Base-by-base conservation (phyloP, 164 flowering plant species). In the Buxus sempervirens region DNA sequence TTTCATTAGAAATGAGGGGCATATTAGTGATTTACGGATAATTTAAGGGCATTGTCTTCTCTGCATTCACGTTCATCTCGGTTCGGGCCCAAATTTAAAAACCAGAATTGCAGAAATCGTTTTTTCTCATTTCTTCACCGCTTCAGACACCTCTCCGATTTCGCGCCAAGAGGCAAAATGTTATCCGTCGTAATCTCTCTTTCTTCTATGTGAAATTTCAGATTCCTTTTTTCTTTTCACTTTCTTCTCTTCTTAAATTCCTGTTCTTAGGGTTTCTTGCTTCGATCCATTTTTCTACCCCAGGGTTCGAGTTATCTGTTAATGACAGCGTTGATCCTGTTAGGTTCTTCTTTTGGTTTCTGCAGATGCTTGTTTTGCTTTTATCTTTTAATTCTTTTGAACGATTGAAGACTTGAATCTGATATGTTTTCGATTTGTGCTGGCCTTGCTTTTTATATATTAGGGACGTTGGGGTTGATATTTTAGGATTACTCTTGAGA, bases 401-500 rank as follows among this genome's bases (percentile, higher is more conserved):
- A n/a, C 32, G 38, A 23, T 51, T 69, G 62, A n/a, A 1, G 10
- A 23, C 48, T 26, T 16, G 60, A 54, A 26, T 36, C 28, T 27
- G 48, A 54, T 36, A 27, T 45, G 45, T 45, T 4, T 55, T 42
- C 56, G 54, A 70, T 64, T 63, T 51, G 48, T 41, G 54, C 32
- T 41, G 51, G 57, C n/a, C 23, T 65, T 55, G 62, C 28, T 26
- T 60, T 63, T 27, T 59, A 20, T 18, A 16, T 54, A 59, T 21
- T 23, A 56, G 68, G 49, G 79, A 73, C 64, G 75, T 60, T 51
- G 70, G 68, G 58, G 61, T 58, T 67, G 69, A 63, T 66, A 45
- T 20, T 57, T 36, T 56, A 41, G 62, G 41, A 63, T 27, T 67
- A 32, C 13, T n/a, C 68, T 45, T 57, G 54, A 22, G 55, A 62